Evolutionary conservation across 1,139 yeast species (phyloP).

Genomic region (Kurtzmaniella natalensis): DNA sequence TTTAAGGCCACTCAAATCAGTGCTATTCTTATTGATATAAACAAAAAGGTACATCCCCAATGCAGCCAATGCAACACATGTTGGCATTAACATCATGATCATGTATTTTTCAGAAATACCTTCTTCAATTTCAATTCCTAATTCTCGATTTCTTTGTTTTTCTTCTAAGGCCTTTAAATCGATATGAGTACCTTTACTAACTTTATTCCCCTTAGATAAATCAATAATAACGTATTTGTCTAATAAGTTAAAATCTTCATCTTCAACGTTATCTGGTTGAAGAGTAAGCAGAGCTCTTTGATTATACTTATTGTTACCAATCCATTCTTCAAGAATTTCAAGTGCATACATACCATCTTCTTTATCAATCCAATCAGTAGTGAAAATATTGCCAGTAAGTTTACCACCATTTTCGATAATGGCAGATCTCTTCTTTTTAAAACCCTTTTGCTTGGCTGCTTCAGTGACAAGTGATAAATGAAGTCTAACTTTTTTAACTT

Average conservation of each 20-base stretch:
- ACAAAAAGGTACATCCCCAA: slow-evolving; percentile 63
- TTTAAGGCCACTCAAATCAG: slow-evolving; percentile 48
- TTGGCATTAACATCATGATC: slow-evolving; percentile 66
- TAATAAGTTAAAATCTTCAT: slow-evolving; percentile 58
- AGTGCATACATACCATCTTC: slow-evolving; percentile 62
- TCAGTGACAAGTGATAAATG: slow-evolving; percentile 67
- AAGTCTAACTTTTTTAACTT: slow-evolving; percentile 55
- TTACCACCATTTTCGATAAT: slow-evolving; percentile 38
- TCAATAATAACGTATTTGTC: slow-evolving; percentile 52
- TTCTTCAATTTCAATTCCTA: slow-evolving; percentile 52
- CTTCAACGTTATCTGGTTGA: slow-evolving; percentile 64
- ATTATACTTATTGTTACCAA: slow-evolving; percentile 40
- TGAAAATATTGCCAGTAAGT: slow-evolving; percentile 46
- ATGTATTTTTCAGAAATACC: slow-evolving; percentile 62
- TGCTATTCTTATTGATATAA: slow-evolving; percentile 38
- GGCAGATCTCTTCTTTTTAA: slow-evolving; percentile 36
- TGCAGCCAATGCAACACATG: slow-evolving; percentile 57
- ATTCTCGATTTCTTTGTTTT: slow-evolving; percentile 25
- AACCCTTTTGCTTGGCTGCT: slow-evolving; percentile 49
- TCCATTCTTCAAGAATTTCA: slow-evolving; percentile 58
- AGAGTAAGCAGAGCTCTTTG: slow-evolving; percentile 54
- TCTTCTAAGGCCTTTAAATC: slow-evolving; percentile 45
- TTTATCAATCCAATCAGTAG: slow-evolving; percentile 68
- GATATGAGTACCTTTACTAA: slow-evolving; percentile 53
- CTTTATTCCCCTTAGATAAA: slow-evolving; percentile 54